These are phyloP conservation scores for Chenopodium album DNA, from an alignment of 148 eudicot genomes.

Conservation along the genomic window DNA sequence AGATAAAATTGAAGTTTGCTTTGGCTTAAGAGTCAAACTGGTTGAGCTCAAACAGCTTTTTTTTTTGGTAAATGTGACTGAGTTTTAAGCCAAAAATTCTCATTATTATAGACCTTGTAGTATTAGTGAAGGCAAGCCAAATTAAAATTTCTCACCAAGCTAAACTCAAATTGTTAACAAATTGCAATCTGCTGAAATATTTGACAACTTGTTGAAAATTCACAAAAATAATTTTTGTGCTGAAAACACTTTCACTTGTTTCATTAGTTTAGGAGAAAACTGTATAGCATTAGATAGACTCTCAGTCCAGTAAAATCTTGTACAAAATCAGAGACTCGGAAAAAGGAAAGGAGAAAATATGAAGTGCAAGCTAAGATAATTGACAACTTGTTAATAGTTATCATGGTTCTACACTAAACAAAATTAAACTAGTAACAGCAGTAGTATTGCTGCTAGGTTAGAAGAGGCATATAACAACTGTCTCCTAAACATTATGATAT, in stretches of 20 bases:
- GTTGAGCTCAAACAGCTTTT: not conserved
- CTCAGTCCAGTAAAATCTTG: not conserved
- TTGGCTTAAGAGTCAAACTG: not conserved
- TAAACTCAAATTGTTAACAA: not conserved
- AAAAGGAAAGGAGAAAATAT: not conserved
- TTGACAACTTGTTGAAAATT: not conserved
- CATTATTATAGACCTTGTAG: not conserved
- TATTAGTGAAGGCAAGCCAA: not conserved
- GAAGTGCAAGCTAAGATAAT: not conserved
- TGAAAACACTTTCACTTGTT: not conserved
- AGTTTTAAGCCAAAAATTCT: not conserved
- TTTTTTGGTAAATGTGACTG: not conserved
- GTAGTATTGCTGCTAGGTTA: constrained; percentile 1
- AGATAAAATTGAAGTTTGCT: not conserved
- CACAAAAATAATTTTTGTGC: not conserved
- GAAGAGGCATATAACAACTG: constrained; percentile 1
- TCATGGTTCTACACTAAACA: not conserved
- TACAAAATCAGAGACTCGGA: not conserved
- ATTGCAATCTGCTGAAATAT: not conserved
- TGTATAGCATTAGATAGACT: not conserved
- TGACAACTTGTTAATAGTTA: not conserved
- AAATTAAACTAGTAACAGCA: not conserved
- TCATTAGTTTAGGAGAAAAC: not conserved
- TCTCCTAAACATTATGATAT: not conserved
- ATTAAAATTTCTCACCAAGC: not conserved